phyloP scores from a whole-genome alignment of 768 basidiomycete species.

The Chiua virens region DNA sequence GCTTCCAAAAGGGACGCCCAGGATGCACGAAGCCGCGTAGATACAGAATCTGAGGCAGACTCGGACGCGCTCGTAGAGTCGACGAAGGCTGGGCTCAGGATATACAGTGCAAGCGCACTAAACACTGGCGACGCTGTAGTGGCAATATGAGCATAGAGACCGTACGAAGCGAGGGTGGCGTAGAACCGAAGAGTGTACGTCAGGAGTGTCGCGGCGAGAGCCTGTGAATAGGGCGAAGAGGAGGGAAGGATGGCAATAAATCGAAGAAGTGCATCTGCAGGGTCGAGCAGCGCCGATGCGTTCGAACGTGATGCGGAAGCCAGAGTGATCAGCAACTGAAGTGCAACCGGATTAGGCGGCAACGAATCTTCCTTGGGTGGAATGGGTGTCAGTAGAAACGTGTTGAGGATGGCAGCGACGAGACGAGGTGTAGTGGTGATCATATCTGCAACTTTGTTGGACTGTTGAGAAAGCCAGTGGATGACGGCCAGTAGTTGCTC shows the following conservation, averaged over 20 bases:
- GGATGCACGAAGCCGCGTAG: conserved; percentile 37
- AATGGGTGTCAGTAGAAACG: conserved; percentile 58
- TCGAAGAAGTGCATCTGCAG: conserved; percentile 67
- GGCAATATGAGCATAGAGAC: conserved; percentile 69
- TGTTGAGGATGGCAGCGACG: conserved; percentile 48
- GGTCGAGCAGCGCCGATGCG: conserved; percentile 54
- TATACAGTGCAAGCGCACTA: conserved; percentile 46
- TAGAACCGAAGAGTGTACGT: conserved; percentile 63
- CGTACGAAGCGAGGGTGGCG: conserved; percentile 68
- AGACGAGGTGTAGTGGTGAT: conserved; percentile 55
- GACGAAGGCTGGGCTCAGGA: conserved; percentile 30
- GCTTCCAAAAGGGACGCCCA: conserved; percentile 62
- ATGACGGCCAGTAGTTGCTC: conserved; percentile 58
- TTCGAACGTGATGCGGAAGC: conserved; percentile 66
- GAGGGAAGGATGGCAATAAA: conserved; percentile 63
- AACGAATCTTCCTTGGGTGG: conserved; percentile 34
- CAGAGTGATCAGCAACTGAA: conserved; percentile 58
- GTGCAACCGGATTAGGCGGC: conserved; percentile 45
- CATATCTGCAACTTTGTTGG: conserved; percentile 47
- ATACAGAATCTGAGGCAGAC: conserved; percentile 1
- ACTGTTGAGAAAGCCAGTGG: conserved; percentile 61
- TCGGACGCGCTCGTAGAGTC: neutral
- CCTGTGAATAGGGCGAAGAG: conserved; percentile 36
- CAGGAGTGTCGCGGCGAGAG: conserved; percentile 48
- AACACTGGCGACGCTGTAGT: conserved; percentile 60